Base-by-base conservation (phyloP, 2,329 filamentous ascomycete genomes). In the Nothophaeocryptopus gaeumannii region DNA sequence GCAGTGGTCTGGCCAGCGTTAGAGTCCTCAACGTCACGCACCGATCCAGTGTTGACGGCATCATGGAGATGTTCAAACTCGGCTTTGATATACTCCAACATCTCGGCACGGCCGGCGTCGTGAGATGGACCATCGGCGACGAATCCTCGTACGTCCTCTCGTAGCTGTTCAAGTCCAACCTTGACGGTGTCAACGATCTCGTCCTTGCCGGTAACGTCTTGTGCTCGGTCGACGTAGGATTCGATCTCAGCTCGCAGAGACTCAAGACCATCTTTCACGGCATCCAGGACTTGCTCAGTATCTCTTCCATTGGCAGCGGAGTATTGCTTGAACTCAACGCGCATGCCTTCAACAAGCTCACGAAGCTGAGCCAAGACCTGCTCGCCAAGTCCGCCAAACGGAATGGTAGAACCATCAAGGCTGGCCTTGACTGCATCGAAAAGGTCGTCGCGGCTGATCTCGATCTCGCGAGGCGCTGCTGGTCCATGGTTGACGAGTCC, bases 221-320 rank as follows among this genome's bases (percentile, higher is more conserved):
- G 78, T 7, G 84, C 81, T 39, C 83, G 83, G 61, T 91, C 84
- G 50, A 93, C 83, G 58, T 95, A 95, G 37, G 75, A 76, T 64
- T 96, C 89, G 47, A 97, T 88, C 51, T 95, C 87, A 10, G 76
- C 73, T 9, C 89, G 84, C 5, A 97, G 79, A 58, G 82, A 85
- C 59, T 95, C 89, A 11, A 96, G 78, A 0, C 90, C 90, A 64
- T 95, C 89, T 59, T 89, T 92, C 37, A 95, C 85, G 1, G 89
- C 88, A 67, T 93, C 88, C 4, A 96, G 76, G 10, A 95, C 84
- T 67, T 96, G 89, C 67, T 96, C 90, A 0, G 89, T 92, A 65
- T 93, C 89, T 50, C 84, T 80, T 35, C 86, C 88, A 59, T 84
- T 88, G 54, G 86, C 85, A 2, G 87, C 82, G 14, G 89, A 85